Evolutionary conservation across 352 stramenopile genomes (phyloP).

Genomic region (Globisporangium iwayamae): DNA sequence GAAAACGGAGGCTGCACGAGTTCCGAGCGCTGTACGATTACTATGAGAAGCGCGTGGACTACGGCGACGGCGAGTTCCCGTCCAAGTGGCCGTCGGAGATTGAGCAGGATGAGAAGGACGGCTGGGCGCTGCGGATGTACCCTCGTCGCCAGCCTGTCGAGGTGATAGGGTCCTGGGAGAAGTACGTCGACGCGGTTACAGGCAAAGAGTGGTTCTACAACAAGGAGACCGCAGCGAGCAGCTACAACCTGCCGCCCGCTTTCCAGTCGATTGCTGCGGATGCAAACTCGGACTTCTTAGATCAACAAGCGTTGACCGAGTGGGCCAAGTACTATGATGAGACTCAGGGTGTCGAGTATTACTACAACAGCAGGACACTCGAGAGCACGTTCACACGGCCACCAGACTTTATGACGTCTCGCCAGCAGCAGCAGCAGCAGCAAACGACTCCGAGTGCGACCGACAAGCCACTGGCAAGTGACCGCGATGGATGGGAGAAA

Average conservation of each 20-base stretch:
- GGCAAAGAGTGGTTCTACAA: slow-evolving; percentile 73
- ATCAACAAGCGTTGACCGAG: slow-evolving; percentile 15
- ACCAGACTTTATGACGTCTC: slow-evolving; percentile 26
- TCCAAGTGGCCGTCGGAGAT: slow-evolving; percentile 89
- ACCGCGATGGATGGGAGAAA: slow-evolving; percentile 37
- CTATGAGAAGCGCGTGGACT: slow-evolving; percentile 90
- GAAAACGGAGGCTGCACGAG: slow-evolving; percentile 66
- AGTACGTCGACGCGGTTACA: slow-evolving; percentile 46
- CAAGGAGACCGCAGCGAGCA: slow-evolving; percentile 50
- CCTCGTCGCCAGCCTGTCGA: slow-evolving; percentile 42
- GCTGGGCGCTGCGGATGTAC: slow-evolving; percentile 66
- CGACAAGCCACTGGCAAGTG: slow-evolving; percentile 14
- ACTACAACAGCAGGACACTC: slow-evolving; percentile 36
- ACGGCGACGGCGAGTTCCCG: slow-evolving; percentile 87
- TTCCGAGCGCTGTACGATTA: slow-evolving; percentile 91
- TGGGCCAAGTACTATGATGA: slow-evolving; percentile 75
- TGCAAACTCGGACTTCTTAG: not conserved
- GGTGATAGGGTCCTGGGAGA: slow-evolving; percentile 48
- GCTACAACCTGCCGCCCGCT: slow-evolving; percentile 37
- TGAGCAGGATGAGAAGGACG: slow-evolving; percentile 82
- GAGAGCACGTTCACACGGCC: slow-evolving; percentile 30
- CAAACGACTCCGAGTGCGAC: not conserved
- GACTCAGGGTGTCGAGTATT: slow-evolving; percentile 59
- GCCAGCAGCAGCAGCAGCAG: slow-evolving; percentile 11
- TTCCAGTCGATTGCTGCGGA: slow-evolving; percentile 12